These are phyloP conservation scores for Golubevia pallescens DNA, from an alignment of 1,284 basidiomycete species.

Conservation along the genomic window DNA sequence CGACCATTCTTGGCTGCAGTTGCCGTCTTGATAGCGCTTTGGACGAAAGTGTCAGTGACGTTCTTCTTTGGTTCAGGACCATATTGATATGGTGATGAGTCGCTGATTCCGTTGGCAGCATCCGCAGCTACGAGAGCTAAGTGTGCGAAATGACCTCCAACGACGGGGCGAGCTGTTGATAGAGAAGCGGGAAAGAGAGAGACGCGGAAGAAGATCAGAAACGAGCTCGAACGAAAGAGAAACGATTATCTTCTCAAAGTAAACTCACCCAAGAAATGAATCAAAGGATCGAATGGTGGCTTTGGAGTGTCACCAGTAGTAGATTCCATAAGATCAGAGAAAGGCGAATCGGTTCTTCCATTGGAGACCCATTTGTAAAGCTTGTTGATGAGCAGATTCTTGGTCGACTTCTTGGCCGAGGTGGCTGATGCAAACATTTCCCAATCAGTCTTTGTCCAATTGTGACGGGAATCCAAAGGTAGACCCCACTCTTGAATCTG, in stretches of 20 bases:
- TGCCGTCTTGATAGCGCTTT: neutral
- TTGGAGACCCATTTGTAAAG: slow-evolving; percentile 37
- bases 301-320: slow-evolving; percentile 49
- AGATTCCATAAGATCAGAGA: slow-evolving; percentile 48
- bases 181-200: neutral
- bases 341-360: slow-evolving; percentile 46
- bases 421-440: slow-evolving; percentile 45
- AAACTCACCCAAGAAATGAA: neutral
- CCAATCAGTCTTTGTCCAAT: slow-evolving; percentile 62
- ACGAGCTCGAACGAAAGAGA: slow-evolving; percentile 15
- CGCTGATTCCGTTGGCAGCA: slow-evolving; percentile 28
- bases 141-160: slow-evolving; percentile 49
- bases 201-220: slow-evolving; percentile 36
- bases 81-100: slow-evolving; percentile 10
- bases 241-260: too few relatives aligned
- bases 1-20: neutral
- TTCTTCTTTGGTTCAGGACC: slow-evolving; percentile 15
- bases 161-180: slow-evolving; percentile 37
- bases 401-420: slow-evolving; percentile 23
- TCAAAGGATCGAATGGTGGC: slow-evolving; percentile 12
- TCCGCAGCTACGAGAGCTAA: slow-evolving; percentile 44
- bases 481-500: slow-evolving; percentile 53
- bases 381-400: slow-evolving; percentile 37
- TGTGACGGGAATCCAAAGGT: slow-evolving; percentile 61
- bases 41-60: neutral